Evolutionary conservation across 2,329 filamentous ascomycete genomes (phyloP), one percentile per base, ranked within the genome.

Genomic region (Diaporthe citriasiana): DNA sequence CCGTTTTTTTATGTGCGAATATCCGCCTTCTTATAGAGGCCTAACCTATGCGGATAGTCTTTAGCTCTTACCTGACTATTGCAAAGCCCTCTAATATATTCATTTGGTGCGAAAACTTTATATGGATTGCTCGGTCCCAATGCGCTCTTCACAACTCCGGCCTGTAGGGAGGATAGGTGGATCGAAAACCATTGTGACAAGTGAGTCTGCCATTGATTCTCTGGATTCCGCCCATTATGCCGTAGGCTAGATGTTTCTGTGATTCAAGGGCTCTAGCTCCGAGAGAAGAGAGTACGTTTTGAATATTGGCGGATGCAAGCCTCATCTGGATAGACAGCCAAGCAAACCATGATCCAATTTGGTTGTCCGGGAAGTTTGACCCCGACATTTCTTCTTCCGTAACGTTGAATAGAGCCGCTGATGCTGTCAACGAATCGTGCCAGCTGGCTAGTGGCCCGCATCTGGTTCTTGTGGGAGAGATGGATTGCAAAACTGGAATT

Each of bases 191-290:
- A 77, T 33, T 72, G 63, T 25, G 73, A 33, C 3, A 77, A 75
- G 17, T 77, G 75, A 2, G 70, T 6, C 42, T 76, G 74, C 76
- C 76, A 77, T 51, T 77, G 76, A 38, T 76, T 73, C 4, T 70
- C 71, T 6, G 75, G 75, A 76, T 5, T 7, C 47, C 33, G 10
- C 25, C 8, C 60, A 42, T 12, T 15, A 66, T 5, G 3, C 56
- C 56, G 2, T 15, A 5, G 22, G 0, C 13, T 1, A 40, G 15
- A 1, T 8, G 19, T 6, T 13, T 17, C n/a, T 27, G 57, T 15
- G 57, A 60, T 2, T 10, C 57, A 1, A 60, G 1, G 6, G 57
- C 35, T n/a, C 8, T 40, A 3, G 56, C 3, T 17, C 12, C 35
- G 13, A 59, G 56, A 5, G 10, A n/a, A 4, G 17, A 12, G 7